These are phyloP conservation scores for Piper longum DNA, from an alignment of 164 flowering plant genomes.

Conservation along the genomic window DNA sequence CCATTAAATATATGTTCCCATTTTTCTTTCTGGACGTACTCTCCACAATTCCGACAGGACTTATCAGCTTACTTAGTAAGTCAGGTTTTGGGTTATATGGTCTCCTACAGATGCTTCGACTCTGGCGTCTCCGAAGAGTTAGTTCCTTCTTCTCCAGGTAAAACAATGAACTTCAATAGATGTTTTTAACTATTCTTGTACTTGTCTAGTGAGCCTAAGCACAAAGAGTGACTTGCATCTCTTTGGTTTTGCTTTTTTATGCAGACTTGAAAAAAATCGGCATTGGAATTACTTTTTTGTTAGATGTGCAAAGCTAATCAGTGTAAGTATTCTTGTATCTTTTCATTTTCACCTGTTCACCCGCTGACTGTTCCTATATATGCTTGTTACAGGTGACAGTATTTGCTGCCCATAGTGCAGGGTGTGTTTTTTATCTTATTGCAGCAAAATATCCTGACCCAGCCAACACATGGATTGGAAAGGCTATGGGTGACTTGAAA, in stretches of 20 bases:
- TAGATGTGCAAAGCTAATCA: constrained; percentile 69
- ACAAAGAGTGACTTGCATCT: neutral
- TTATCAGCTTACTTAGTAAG: constrained; percentile 41
- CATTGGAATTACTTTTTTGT: constrained; percentile 78
- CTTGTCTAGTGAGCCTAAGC: neutral
- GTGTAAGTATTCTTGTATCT: constrained; percentile 43
- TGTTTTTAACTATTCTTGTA: too few species aligned
- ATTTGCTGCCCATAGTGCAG: constrained; percentile 90
- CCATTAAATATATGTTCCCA: constrained; percentile 50
- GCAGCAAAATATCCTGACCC: constrained; percentile 61
- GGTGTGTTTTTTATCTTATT: constrained; percentile 70
- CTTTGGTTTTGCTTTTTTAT: neutral
- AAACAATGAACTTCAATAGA: neutral
- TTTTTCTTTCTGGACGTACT: constrained; percentile 76
- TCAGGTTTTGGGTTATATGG: constrained; percentile 38
- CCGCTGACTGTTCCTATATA: neutral
- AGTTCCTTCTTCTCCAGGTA: constrained; percentile 78
- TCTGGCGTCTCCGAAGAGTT: constrained; percentile 97
- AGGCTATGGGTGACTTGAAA: constrained; percentile 27
- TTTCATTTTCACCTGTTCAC: neutral
- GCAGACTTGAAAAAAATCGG: constrained; percentile 87
- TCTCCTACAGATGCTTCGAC: constrained; percentile 88
- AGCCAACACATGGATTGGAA: constrained; percentile 63
- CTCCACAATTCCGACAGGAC: constrained; percentile 79
- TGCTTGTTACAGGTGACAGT: constrained; percentile 56